These are phyloP conservation scores for Cladorrhinum sp. DNA, from an alignment of 2,329 filamentous ascomycete species.

Conservation along the genomic window DNA sequence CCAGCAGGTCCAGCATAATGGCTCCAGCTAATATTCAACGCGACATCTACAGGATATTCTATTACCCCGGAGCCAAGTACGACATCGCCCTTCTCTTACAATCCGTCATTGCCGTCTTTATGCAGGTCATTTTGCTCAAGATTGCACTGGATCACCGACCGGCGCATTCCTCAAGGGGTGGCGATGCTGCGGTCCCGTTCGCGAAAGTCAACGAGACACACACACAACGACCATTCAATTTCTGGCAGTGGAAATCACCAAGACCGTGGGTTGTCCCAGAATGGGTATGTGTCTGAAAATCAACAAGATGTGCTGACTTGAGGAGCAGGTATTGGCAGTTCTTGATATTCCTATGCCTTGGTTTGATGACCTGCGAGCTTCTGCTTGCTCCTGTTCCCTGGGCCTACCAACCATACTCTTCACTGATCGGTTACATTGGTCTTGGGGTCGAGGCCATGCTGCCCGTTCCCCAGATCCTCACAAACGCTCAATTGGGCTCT, in stretches of 20 bases:
- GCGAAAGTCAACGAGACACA: slow-evolving; percentile 46
- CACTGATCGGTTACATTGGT: slow-evolving; percentile 69
- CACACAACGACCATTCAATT: slow-evolving; percentile 64
- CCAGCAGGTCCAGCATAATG: neutral
- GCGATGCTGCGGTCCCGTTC: slow-evolving; percentile 62
- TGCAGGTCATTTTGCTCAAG: slow-evolving; percentile 63
- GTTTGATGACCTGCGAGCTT: slow-evolving; percentile 63
- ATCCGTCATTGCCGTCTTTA: slow-evolving; percentile 62
- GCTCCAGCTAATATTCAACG: slow-evolving; percentile 11
- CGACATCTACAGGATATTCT: slow-evolving; percentile 55
- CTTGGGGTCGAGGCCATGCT: slow-evolving; percentile 78
- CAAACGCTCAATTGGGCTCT: slow-evolving; percentile 65
- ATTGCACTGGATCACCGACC: slow-evolving; percentile 68
- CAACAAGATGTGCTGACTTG: slow-evolving; percentile 25
- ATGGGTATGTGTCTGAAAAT: neutral
- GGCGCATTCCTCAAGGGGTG: slow-evolving; percentile 55
- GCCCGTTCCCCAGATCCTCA: slow-evolving; percentile 72
- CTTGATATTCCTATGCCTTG: slow-evolving; percentile 62
- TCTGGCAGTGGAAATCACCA: slow-evolving; percentile 77
- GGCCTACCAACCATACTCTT: slow-evolving; percentile 64
- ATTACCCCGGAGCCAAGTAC: slow-evolving; percentile 65
- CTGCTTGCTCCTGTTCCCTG: slow-evolving; percentile 56
- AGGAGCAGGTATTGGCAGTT: slow-evolving; percentile 70
- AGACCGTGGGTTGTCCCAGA: slow-evolving; percentile 53
- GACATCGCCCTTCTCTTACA: slow-evolving; percentile 63